A percentile compares a stretch with the other conserved stretches of the same genome.
Conservation (phyloP, 225 moss, liverwort and hornwort species). For the Pleurozium schreberi region DNA sequence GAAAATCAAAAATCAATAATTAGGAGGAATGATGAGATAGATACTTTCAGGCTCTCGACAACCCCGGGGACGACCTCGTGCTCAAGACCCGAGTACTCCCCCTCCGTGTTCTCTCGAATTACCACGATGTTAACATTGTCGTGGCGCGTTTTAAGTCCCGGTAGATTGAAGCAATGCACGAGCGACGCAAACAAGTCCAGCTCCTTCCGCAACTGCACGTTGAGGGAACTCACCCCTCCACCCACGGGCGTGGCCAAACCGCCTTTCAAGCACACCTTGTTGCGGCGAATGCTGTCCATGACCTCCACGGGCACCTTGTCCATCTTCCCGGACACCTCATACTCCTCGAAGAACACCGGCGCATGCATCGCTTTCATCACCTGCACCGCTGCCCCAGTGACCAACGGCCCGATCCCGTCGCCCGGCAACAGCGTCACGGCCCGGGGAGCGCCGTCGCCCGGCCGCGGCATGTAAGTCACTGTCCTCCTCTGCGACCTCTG, state of each 20-base stretch:
- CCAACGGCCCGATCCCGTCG: constrained; percentile 92
- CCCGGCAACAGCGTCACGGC: constrained; percentile 88
- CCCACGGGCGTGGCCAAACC: constrained; percentile 92
- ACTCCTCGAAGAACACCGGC: constrained; percentile 89
- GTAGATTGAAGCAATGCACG: constrained; percentile 95
- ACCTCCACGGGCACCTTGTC: constrained; percentile 76
- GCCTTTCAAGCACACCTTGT: constrained; percentile 94
- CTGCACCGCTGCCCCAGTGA: constrained; percentile 83
- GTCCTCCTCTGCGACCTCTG: constrained; percentile 18
- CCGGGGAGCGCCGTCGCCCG: constrained; percentile 80
- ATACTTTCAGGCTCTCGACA: constrained; percentile 99
- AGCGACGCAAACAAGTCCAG: constrained; percentile 92
- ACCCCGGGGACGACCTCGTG: constrained; percentile 98
- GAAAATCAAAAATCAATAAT: background rate
- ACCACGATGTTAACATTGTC: constrained; percentile 97
- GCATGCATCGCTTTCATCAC: constrained; percentile 99
- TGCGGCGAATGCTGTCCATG: constrained; percentile 76
- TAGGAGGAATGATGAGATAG: constrained; percentile 2
- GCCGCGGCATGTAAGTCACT: constrained; percentile 97
- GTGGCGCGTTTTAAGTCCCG: constrained; percentile 89
- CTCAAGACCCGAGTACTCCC: constrained; percentile 98
- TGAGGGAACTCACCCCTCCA: constrained; percentile 95
- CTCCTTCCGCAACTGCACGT: constrained; percentile 97
- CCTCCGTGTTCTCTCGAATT: constrained; percentile 99
- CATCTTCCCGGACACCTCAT: constrained; percentile 91